These are phyloP conservation scores for Apiospora koreana DNA, from an alignment of 2,329 filamentous ascomycete species.

Conservation along the genomic window DNA sequence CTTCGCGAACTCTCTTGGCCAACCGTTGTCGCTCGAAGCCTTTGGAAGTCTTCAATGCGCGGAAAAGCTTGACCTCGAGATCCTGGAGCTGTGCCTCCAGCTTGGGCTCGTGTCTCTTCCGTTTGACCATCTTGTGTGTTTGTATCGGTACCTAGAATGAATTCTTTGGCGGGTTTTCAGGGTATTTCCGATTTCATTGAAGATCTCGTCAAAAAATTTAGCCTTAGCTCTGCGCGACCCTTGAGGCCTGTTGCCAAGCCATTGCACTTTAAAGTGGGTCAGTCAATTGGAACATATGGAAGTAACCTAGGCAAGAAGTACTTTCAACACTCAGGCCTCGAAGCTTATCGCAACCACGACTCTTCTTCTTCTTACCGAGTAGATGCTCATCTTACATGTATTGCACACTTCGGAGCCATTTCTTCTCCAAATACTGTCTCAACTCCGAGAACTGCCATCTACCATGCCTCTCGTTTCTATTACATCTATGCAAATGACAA, in stretches of 20 bases:
- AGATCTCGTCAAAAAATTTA: neutral
- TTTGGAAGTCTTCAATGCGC: conserved; percentile 71
- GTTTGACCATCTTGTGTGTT: conserved; percentile 54
- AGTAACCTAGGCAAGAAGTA: no score
- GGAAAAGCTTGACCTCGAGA: conserved; percentile 60
- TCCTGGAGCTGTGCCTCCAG: conserved; percentile 54
- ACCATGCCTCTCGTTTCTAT: no score
- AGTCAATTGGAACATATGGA: no score
- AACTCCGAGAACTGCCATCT: neutral
- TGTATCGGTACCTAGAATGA: conserved; percentile 15
- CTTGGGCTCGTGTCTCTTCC: conserved; percentile 52
- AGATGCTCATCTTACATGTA: neutral
- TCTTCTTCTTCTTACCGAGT: no score
- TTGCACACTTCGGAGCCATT: neutral
- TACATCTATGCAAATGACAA: neutral
- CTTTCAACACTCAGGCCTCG: neutral
- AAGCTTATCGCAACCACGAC: neutral
- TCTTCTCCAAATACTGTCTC: neutral
- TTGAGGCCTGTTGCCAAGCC: neutral
- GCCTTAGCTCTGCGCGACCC: neutral
- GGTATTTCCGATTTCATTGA: conserved; percentile 5
- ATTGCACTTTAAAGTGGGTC: neutral
- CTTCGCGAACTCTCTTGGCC: conserved; percentile 57
- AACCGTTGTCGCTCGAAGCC: conserved; percentile 79
- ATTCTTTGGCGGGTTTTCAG: conserved; percentile 22